Base-by-base conservation (phyloP, 306 rosid species). In the Trichosanthes cucumerina region DNA sequence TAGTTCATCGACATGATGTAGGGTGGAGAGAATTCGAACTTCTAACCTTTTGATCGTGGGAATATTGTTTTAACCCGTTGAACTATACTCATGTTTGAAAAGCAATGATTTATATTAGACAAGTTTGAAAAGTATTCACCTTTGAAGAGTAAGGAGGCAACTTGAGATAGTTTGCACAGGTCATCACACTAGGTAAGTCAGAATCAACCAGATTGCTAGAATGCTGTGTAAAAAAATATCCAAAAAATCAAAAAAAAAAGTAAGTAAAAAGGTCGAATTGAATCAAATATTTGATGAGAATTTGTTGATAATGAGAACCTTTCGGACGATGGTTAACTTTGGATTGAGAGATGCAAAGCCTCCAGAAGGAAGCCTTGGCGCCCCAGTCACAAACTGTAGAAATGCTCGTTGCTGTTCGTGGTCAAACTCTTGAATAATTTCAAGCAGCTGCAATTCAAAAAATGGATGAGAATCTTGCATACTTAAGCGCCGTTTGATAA, bases 161-260 rank as follows among this genome's bases (percentile, higher is more conserved):
- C 91, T 96, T 96, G 73, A 96, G 96, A 84, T 96, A 96, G 84
- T 96, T 96, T 78, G 99, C 99, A 75, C 99, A 96, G 7, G 99
- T 93, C 99, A 96, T 96, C 87, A 93, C 99, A 18, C 99, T 96
- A 15, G 99, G 99, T 73, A 96, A 86, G 84, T 96, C 99, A 46
- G 87, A 33, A 82, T 96, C 97, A 11, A 85, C 88, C 58, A 46
- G 84, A 90, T 86, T 84, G 87, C 81, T 85, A 73, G 90, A 96
- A 46, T 88, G 93, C 99, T 96, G 96, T 72, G 79, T 65, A 83
- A 64, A 79, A 65, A 75, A 34, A 79, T 26, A 82, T 75, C 5
- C 54, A 44, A 66, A 34, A n/a, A n/a, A n/a, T n/a, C n/a, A n/a
- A n/a, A n/a, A n/a, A n/a, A n/a, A n/a, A 44, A 19, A 44, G 18